Conservation (phyloP, 2,329 filamentous ascomycete genomes). For the Paecilomyces niveus region DNA sequence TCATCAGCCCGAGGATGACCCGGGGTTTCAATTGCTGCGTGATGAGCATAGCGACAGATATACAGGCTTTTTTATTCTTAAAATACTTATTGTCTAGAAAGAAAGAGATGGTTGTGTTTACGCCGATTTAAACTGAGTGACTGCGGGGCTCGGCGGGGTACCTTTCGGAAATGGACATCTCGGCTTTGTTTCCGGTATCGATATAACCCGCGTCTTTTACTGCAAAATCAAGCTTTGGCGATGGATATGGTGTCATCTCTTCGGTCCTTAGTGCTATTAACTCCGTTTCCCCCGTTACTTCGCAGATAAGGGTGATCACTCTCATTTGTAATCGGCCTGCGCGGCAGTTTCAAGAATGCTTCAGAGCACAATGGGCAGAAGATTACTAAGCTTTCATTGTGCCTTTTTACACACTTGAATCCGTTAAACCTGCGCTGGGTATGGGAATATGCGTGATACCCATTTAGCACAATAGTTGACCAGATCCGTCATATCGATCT, state of each 20-base stretch:
- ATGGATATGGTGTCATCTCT: not conserved
- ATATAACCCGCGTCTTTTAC: not conserved
- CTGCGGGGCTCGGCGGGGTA: not conserved
- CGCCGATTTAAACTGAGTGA: not conserved
- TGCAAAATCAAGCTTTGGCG: not conserved
- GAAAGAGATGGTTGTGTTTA: not conserved
- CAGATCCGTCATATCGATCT: too few species aligned
- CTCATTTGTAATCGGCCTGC: not conserved
- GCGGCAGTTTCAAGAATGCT: not conserved
- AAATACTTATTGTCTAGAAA: not conserved
- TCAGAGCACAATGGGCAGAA: not conserved
- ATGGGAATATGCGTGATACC: too few species aligned
- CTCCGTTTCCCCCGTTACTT: not conserved
- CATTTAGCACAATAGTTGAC: too few species aligned
- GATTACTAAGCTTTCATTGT: too few species aligned
- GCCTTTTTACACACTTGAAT: too few species aligned
- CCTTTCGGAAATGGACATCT: not conserved
- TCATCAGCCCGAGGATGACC: slow-evolving; percentile 81
- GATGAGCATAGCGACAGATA: slow-evolving; percentile 23
- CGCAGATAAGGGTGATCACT: not conserved
- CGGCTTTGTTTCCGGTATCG: not conserved
- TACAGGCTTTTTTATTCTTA: not conserved
- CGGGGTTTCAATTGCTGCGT: slow-evolving; percentile 48
- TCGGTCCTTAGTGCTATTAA: not conserved
- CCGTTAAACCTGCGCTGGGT: too few species aligned